Evolutionary conservation across 306 rosid genomes (phyloP), one percentile per base, ranked within the genome.

Genomic region (Oxytropis ochrocephala): DNA sequence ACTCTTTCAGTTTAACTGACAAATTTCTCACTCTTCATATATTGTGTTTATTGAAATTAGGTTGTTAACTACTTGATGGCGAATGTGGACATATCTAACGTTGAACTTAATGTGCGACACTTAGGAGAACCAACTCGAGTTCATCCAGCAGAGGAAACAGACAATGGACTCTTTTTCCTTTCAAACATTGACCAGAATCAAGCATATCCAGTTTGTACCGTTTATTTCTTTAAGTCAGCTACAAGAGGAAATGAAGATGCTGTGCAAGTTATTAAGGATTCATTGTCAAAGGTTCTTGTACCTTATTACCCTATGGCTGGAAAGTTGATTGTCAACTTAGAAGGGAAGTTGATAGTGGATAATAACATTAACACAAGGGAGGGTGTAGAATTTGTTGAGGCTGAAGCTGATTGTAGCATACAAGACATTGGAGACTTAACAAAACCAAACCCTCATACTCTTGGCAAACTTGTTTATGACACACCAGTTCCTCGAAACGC

Each of bases 301-400:
- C 85, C 79, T 11, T 91, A 80, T 68, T 75, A 89, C 64, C 97
- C 97, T 5, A 68, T 85, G 61, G 94, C 94, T 0, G 97, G 97
- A 0, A 63, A 75, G 41, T 70, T 90, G 38, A 54, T 16, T 2
- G 58, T 91, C 53, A 85, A 96, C 78, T 1, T 83, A 2, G 92
- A 94, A 61, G 89, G 86, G 56, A 91, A 94, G 76, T 81, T 94
- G 70, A 88, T 88, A 12, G 95, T 94, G 75, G 85, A 88, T 24
- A 21, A 21, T 21, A 85, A 89, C 67, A 79, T 78, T 21, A 85
- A 89, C 67, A 79, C 79, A 1, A 92, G 83, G 27, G 95, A 91
- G 18, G 99, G 99, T 48, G 96, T 91, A 0, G 74, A 85, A 0
- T 94, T 94, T 44, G 92, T 94, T 62, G 97, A 87, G 62, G 99